Percentiles rank a stretch among this genome's conserved stretches.
phyloP scores from a whole-genome alignment of 169 alveolate species.

The Cryptosporidium ubiquitum region DNA sequence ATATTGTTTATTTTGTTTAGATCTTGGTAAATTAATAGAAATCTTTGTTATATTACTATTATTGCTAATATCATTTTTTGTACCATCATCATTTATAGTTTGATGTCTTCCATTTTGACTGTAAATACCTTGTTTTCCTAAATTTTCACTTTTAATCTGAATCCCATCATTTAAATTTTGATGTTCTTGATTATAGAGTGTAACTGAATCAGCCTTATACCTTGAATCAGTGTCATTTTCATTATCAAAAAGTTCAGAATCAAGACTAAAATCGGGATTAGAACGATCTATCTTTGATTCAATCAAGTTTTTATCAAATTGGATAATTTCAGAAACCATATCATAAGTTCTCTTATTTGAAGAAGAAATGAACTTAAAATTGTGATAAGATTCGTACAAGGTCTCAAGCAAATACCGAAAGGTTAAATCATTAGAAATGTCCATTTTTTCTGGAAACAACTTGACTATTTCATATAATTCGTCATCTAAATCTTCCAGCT shows the following conservation, averaged over 20 bases:
- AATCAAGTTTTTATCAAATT: neutral
- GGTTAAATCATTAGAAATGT: slow-evolving; percentile 11
- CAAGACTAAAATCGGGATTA: neutral
- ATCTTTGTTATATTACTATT: neutral
- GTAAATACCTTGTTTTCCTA: neutral
- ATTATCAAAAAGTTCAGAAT: neutral
- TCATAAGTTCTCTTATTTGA: neutral
- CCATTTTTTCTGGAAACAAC: slow-evolving; percentile 51
- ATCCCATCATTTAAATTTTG: neutral
- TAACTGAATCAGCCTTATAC: neutral
- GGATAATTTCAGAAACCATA: neutral
- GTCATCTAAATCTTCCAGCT: slow-evolving; percentile 25
- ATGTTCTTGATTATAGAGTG: neutral
- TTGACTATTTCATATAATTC: neutral
- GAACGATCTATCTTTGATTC: neutral
- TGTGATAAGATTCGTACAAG: slow-evolving; percentile 12
- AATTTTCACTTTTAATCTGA: too few species aligned
- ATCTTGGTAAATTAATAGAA: neutral
- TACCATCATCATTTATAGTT: too few species aligned
- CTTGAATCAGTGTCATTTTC: neutral
- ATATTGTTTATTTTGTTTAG: neutral
- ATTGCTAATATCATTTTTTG: too few species aligned
- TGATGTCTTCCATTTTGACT: too few species aligned
- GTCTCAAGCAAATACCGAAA: slow-evolving; percentile 18
- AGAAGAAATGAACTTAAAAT: neutral